These are phyloP conservation scores for Lentinula lateritia DNA, from an alignment of 768 basidiomycete genomes.

Conservation along the genomic window DNA sequence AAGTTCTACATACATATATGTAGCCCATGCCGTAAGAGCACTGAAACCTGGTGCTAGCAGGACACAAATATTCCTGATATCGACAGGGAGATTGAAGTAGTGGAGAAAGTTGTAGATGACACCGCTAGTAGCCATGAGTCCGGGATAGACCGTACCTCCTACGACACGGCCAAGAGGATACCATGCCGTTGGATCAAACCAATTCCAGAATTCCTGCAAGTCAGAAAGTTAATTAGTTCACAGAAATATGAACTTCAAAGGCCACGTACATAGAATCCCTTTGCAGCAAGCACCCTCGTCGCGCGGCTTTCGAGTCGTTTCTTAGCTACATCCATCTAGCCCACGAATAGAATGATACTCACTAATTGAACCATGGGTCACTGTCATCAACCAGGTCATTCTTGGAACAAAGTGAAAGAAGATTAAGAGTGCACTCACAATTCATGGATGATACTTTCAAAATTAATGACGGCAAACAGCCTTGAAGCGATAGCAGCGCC, in stretches of 20 bases:
- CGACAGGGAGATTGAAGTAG: conserved; percentile 87
- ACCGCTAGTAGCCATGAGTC: conserved; percentile 96
- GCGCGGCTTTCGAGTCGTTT: conserved; percentile 64
- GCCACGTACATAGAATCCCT: conserved; percentile 90
- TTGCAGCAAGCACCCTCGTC: conserved; percentile 80
- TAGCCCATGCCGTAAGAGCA: conserved; percentile 93
- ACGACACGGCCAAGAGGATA: conserved; percentile 98
- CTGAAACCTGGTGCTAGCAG: conserved; percentile 96
- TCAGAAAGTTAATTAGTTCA: background rate
- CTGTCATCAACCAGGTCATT: conserved; percentile 32
- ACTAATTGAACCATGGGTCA: conserved; percentile 99
- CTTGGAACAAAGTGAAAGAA: background rate
- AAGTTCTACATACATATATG: conserved; percentile 69
- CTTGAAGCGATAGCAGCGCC: conserved; percentile 93
- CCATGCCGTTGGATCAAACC: conserved; percentile 99
- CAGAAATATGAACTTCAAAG: background rate
- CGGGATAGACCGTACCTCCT: conserved; percentile 97
- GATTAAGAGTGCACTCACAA: conserved; percentile 57
- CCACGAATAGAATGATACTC: conserved; percentile 29
- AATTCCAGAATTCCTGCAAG: conserved; percentile 97
- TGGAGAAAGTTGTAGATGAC: conserved; percentile 93
- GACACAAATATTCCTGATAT: conserved; percentile 96
- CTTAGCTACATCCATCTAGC: background rate
- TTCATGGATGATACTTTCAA: conserved; percentile 99
- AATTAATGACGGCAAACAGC: conserved; percentile 95